Base-by-base conservation (phyloP, 305 asterid genomes). In the Plantago lanceolata region DNA sequence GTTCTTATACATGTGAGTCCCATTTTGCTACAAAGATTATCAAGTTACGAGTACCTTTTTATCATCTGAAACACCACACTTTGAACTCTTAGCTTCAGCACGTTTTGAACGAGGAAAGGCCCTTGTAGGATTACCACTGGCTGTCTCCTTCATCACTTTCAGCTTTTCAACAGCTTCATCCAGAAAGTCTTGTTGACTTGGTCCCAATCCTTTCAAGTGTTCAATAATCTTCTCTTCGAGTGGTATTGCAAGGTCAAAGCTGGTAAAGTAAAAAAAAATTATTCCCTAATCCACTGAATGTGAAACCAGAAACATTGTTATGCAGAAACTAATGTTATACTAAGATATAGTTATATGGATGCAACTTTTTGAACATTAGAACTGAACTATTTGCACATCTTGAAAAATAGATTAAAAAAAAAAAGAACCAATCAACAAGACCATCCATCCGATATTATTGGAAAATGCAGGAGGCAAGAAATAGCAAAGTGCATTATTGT, bases 11-110 rank as follows among this genome's bases (percentile, higher is more conserved):
- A 24, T 24, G 28, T 24, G 28, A 1, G 28, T 3, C 28, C 28
- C 28, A 24, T 24, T 24, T 24, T 24, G 28, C 28, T 24, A 24
- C 28, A 1, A 24, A 24, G 3, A 24, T 3, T 3, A 24, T 1
- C 3, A 24, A 24, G 28, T 7, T 33, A n/a, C n/a, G n/a, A n/a
- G n/a, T n/a, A 33, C 40, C 40, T 5, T 53, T 53, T 33, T 17
- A 54, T 54, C 59, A 12, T 33, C 37, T 54, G 59, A 54, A 51
- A 26, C 15, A 8, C 6, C 37, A 53, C 8, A 53, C 59, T 53
- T 12, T 53, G 18, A 53, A 53, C 26, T 24, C 59, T 8, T 14
- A 4, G 12, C 35, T 53, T 24, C 8, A 33, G 18, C 16, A 24
- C 24, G 6, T 54, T 24, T 18, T 29, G 59, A 54, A n/a, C 2